Base-by-base conservation (phyloP, 257 asterid genomes). In the Ehretia macrophylla region DNA sequence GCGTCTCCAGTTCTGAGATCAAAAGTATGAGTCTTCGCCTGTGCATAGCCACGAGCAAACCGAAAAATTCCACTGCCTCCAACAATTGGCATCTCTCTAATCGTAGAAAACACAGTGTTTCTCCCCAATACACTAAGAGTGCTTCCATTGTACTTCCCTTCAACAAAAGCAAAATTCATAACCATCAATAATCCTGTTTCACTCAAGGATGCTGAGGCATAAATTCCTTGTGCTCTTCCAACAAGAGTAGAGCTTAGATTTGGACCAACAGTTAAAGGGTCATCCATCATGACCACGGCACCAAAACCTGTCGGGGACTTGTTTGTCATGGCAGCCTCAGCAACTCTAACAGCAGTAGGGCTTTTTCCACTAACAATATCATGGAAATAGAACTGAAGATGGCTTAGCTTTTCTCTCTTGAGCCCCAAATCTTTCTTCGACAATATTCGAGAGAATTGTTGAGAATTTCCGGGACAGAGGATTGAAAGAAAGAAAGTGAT, bases 371-470 rank as follows among this genome's bases (percentile, higher is more conserved):
- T 56, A 8, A 63, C 60, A 13, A 64, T 75, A 48, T 75, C 77
- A 53, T 75, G 81, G 66, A 72, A 70, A 70, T 51, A 75, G 73
- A 75, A 75, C 54, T 66, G 80, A 17, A 75, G 76, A 65, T 74
- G 80, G 58, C 67, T 78, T 32, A 78, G 69, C 45, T 78, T 74
- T 38, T 74, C 75, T 20, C 32, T 27, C 37, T 57, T 60, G 10
- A 70, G 51, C 17, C 70, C 70, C 51, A 67, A 12, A 5, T 62
- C 18, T 38, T 55, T 51, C 18, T 52, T 78, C 10, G 79, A 46
- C 18, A 81, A 48, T 13, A 46, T 68, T 72, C 71, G 59, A 32
- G 77, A 64, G 49, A 80, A 77, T 45, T 71, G 50, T 17, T 73
- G 69, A 17, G 78, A 69, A 16, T 60, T 51, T 22, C 17, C 16